These are phyloP conservation scores for Phaeomoniella chlamydospora DNA, from an alignment of 2,329 filamentous ascomycete species.

Conservation along the genomic window DNA sequence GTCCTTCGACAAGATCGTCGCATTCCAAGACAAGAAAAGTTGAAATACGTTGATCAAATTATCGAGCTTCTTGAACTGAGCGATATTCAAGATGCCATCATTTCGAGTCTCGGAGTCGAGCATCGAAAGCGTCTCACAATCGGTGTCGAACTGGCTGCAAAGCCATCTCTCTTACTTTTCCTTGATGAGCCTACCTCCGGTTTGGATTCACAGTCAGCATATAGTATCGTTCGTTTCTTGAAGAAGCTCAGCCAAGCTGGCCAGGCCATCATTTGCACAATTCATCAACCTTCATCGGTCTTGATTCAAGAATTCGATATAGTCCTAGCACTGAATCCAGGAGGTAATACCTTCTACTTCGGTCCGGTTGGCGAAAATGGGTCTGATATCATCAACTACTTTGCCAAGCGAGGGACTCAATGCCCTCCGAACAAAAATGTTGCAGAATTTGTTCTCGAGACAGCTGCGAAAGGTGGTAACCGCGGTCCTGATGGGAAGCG, in stretches of 20 bases:
- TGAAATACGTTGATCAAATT: constrained; percentile 52
- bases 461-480: constrained; percentile 42
- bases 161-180: constrained; percentile 53
- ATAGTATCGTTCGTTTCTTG: constrained; percentile 52
- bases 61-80: constrained; percentile 51
- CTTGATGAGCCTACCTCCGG: constrained; percentile 60
- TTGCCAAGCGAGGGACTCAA: constrained; percentile 47
- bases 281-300: constrained; percentile 57
- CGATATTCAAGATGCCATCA: constrained; percentile 52
- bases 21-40: constrained; percentile 43
- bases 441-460: constrained; percentile 53
- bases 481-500: constrained; percentile 34
- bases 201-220: constrained; percentile 55
- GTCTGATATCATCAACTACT: constrained; percentile 51
- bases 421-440: constrained; percentile 54
- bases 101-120: constrained; percentile 51
- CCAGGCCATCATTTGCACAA: constrained; percentile 60
- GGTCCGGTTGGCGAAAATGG: constrained; percentile 57
- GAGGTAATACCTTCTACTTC: constrained; percentile 60
- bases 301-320: constrained; percentile 61
- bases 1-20: constrained; percentile 45
- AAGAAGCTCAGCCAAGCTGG: constrained; percentile 53
- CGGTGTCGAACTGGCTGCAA: constrained; percentile 57
- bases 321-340: constrained; percentile 54
- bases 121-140: constrained; percentile 60